Percentiles rank a stretch among this genome's conserved stretches.
These are phyloP conservation scores for Boletus rubescentipes DNA, from an alignment of 768 basidiomycete species.

Conservation along the genomic window DNA sequence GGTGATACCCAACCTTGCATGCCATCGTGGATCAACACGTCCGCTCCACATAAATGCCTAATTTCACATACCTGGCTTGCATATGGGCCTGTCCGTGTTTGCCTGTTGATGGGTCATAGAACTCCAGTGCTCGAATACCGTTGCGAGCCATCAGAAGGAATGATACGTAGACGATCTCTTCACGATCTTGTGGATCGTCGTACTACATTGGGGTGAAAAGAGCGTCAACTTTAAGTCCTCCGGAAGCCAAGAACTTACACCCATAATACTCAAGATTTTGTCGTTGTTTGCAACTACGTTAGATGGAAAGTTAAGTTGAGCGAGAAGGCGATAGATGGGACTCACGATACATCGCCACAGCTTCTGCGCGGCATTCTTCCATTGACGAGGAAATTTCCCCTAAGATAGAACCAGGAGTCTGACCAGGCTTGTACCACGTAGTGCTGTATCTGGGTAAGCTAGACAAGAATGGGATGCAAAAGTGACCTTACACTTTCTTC, in stretches of 20 bases:
- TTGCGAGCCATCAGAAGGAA: slow-evolving; percentile 87
- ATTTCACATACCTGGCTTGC: slow-evolving; percentile 69
- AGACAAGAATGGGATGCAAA: neutral
- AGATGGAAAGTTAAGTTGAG: neutral
- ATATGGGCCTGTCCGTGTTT: slow-evolving; percentile 91
- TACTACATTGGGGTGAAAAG: slow-evolving; percentile 45
- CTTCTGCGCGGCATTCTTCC: slow-evolving; percentile 93
- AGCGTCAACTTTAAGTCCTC: neutral
- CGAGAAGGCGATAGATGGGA: neutral
- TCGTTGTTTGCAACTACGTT: slow-evolving; percentile 65
- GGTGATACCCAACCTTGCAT: slow-evolving; percentile 71
- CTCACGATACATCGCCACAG: slow-evolving; percentile 79
- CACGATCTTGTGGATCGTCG: slow-evolving; percentile 60
- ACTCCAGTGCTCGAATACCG: slow-evolving; percentile 77
- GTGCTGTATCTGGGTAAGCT: slow-evolving; percentile 39
- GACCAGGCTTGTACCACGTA: slow-evolving; percentile 88
- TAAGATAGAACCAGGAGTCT: slow-evolving; percentile 77
- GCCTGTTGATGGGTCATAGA: slow-evolving; percentile 73
- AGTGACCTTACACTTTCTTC: slow-evolving; percentile 56
- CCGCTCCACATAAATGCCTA: too few relatives aligned
- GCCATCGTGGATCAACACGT: neutral
- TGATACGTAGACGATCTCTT: slow-evolving; percentile 78
- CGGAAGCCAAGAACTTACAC: slow-evolving; percentile 42
- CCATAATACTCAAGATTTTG: slow-evolving; percentile 80
- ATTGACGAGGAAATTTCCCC: slow-evolving; percentile 88